Evolutionary conservation across 768 basidiomycete genomes (phyloP), one percentile per base, ranked within the genome.

Genomic region (Lyophyllum semitale): DNA sequence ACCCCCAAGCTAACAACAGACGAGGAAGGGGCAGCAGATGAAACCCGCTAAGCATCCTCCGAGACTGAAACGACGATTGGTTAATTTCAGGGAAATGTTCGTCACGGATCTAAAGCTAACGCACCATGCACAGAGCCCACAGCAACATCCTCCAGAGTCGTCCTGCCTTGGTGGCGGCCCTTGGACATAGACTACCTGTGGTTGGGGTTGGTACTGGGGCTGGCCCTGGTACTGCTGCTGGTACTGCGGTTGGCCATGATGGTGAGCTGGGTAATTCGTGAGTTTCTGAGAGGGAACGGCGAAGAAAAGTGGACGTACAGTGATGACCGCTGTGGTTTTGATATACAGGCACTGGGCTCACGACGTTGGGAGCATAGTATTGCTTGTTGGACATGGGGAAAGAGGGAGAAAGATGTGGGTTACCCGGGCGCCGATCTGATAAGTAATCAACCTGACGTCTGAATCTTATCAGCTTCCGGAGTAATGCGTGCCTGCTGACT

Each of bases 131-230:
- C 44, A 59, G 43, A 60, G 55, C 18, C 53, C 37, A 25, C 59
- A 54, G 51, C 48, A 51, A 23, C 47, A 41, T 1, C 32, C 42
- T 1, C 32, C 42, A 0, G 52, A 50, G 35, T 54, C 53, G 26
- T 49, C 51, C n/a, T 23, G 37, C 15, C 18, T 17, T 18, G 48
- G 33, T 26, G 45, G 49, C 33, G 48, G 49, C 13, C 51, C 51
- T 27, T 62, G 63, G n/a, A 63, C 62, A 30, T 57, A 57, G 7
- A 63, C 43, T 18, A 63, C 43, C 33, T 61, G 59, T 8, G 62
- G 62, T 30, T 61, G 60, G 1, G 63, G 45, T 12, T 62, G 58
- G 0, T 44, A 49, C 35, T 61, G 60, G 1, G 63, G 45, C n/a
- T 62, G 58, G 0, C 48, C 52, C 8, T 57, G 55, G 4, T 57